Evolutionary conservation across 2,329 filamentous ascomycete species (phyloP).

Genomic region (Metarhizium humberi): DNA sequence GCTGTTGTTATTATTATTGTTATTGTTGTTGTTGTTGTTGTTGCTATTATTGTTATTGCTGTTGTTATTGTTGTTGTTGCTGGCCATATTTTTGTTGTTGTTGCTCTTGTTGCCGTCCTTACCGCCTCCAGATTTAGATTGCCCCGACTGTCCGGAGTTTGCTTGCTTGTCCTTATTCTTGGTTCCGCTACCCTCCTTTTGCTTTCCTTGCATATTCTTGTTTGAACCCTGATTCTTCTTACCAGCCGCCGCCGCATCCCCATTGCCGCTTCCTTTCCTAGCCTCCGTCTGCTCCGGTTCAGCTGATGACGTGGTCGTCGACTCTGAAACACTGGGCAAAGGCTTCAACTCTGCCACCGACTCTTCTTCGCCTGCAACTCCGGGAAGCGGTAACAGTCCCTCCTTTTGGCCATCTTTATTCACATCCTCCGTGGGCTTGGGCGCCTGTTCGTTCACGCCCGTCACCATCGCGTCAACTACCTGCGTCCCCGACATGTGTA

Average conservation of each 20-base stretch:
- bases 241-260: not conserved
- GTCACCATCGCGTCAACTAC: not conserved
- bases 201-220: not conserved
- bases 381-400: not conserved
- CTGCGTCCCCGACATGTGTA: not conserved
- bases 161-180: not conserved
- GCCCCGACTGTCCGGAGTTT: not conserved
- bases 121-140: not conserved
- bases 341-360: not conserved
- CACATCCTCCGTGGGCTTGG: not conserved
- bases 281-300: not conserved
- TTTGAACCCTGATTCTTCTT: not conserved
- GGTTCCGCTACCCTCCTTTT: not conserved
- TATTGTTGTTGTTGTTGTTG: no score
- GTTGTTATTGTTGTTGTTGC: no score
- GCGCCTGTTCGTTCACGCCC: not conserved
- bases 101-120: constrained; percentile 9
- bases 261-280: not conserved
- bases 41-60: no score
- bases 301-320: not conserved
- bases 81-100: no score
- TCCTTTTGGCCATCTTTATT: not conserved
- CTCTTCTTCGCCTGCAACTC: not conserved
- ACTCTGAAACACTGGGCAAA: not conserved
- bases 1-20: no score